A percentile compares a stretch with the other conserved stretches of the same genome.
phyloP scores from a whole-genome alignment of 495 filamentous ascomycete species.

The Cladorrhinum samala region DNA sequence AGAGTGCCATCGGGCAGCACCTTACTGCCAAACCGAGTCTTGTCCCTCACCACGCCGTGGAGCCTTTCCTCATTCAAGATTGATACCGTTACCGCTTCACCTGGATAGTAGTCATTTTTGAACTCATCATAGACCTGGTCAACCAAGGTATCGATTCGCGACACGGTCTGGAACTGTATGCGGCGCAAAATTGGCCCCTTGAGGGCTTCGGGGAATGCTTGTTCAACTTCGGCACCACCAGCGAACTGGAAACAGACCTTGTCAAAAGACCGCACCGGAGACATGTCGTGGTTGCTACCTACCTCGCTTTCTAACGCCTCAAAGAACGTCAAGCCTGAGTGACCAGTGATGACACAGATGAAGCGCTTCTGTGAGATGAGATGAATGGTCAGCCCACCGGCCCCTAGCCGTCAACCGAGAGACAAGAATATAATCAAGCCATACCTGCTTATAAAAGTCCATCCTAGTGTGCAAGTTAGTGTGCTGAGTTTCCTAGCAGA shows the following conservation, averaged over 20 bases:
- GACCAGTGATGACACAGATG: constrained; percentile 90
- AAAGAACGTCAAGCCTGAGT: constrained; percentile 89
- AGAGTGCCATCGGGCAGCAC: constrained; percentile 57
- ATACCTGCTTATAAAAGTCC: constrained; percentile 89
- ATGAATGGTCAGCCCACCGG: constrained; percentile 15
- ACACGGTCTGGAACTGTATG: constrained; percentile 86
- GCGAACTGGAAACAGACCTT: constrained; percentile 51
- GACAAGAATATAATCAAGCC: too few relatives aligned
- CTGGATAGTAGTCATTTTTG: constrained; percentile 88
- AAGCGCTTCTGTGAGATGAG: constrained; percentile 60
- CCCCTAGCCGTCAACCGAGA: too few relatives aligned
- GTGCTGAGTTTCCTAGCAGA: too few relatives aligned
- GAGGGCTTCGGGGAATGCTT: constrained; percentile 82
- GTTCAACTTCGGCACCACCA: constrained; percentile 82
- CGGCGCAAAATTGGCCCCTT: constrained; percentile 84
- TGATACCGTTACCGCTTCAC: constrained; percentile 74
- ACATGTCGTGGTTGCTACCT: constrained; percentile 24
- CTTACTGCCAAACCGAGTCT: constrained; percentile 64
- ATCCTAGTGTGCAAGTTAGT: constrained; percentile 48
- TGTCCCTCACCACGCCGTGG: constrained; percentile 77
- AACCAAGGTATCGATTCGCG: constrained; percentile 83
- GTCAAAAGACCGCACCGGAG: constrained; percentile 2
- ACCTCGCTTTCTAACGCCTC: constrained; percentile 93
- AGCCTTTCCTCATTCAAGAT: constrained; percentile 63
- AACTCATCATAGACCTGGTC: constrained; percentile 68